phyloP scores from a whole-genome alignment of 352 stramenopile genomes.

The Phytophthora nicotianae region DNA sequence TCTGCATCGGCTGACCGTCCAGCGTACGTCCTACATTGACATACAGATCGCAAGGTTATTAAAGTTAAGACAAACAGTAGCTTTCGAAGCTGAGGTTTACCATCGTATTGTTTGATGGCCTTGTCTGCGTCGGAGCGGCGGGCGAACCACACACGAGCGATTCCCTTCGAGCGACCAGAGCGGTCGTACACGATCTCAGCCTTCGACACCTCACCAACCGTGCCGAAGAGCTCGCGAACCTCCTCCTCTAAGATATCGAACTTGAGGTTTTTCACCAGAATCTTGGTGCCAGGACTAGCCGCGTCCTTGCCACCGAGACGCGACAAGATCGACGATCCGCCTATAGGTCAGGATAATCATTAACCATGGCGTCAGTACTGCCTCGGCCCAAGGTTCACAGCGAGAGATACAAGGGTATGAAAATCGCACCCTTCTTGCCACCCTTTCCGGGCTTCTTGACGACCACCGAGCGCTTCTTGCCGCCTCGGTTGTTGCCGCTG shows the following conservation, averaged over 20 bases:
- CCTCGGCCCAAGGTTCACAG: neutral
- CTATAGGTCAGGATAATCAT: conserved; percentile 13
- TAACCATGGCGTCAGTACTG: conserved; percentile 18
- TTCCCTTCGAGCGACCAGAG: conserved; percentile 81
- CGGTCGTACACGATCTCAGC: conserved; percentile 85
- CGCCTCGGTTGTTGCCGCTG: conserved; percentile 33
- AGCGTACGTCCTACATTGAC: conserved; percentile 62
- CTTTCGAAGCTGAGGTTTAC: conserved; percentile 23
- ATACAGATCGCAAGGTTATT: neutral
- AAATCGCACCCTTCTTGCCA: conserved; percentile 61
- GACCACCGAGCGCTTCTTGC: conserved; percentile 63
- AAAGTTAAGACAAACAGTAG: neutral
- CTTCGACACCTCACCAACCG: conserved; percentile 77
- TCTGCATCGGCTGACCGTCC: conserved; percentile 78
- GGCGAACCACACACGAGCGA: conserved; percentile 79
- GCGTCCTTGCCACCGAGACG: conserved; percentile 63
- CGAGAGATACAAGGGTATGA: neutral
- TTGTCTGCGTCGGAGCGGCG: conserved; percentile 74
- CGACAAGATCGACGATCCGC: conserved; percentile 63
- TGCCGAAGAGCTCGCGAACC: conserved; percentile 79
- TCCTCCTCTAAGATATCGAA: conserved; percentile 87
- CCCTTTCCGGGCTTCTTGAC: conserved; percentile 51
- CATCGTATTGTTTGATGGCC: conserved; percentile 85
- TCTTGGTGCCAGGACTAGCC: conserved; percentile 59
- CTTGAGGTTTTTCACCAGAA: conserved; percentile 86